Base-by-base conservation (phyloP, 176 grass and related monocot species). In the Tuctoria greenei region DNA sequence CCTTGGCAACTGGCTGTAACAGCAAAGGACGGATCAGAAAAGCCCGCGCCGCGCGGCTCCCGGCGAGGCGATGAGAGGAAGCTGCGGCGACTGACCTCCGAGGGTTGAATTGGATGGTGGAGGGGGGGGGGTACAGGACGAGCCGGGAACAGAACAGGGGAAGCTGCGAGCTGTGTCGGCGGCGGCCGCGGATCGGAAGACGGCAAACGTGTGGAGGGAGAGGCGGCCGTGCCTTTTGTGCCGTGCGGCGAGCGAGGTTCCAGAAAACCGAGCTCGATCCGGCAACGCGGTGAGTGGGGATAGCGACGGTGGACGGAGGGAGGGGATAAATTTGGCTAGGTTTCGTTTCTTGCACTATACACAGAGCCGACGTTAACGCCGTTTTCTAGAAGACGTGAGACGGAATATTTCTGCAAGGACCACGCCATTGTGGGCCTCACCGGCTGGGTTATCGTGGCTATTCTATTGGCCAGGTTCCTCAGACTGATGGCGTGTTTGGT, bases 141-240 rank as follows among this genome's bases (percentile, higher is more conserved):
- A 4, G 42, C 13, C 16, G 6, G 7, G 5, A 37, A 17, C 0
- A 2, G 21, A 40, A 17, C 0, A 2, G 21, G 27, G 8, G 21
- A 1, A 52, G 21, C n/a, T 58, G 21, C 4, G 38, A 31, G 36
- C 74, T 36, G 63, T 38, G 44, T 45, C 58, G 4, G 31, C 10
- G 4, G 42, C 10, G 14, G 45, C 21, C 34, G 37, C 52, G 78
- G 72, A 64, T 58, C 67, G 76, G 54, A 57, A 61, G 70, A 61
- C 21, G 59, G 47, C 7, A 79, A 78, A 79, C 86, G 86, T 88
- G 80, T 79, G 86, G 80, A 74, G 44, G 75, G 61, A 80, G 51
- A 31, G 60, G 75, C 51, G 40, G 52, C 72, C 40, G 11, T 40
- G 73, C 35, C 59, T 77, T 61, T 78, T 35, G 73, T 78, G 80